Evolutionary conservation across 208 protist genomes (phyloP).

Genomic region (Leishmania martiniquensis): DNA sequence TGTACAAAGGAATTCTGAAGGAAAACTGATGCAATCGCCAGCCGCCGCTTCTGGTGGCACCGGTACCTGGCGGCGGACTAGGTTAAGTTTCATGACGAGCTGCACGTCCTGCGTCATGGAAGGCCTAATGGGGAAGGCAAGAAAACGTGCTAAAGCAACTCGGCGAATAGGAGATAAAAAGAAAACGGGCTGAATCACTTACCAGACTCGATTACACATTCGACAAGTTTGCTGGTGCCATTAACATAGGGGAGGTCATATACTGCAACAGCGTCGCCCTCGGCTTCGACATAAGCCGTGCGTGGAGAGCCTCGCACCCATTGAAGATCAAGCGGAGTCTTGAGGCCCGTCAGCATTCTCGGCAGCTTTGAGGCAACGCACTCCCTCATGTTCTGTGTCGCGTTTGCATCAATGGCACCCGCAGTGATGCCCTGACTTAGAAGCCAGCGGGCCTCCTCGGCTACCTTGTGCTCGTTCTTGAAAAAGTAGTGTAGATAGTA

Average conservation of each 20-base stretch:
- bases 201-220: neutral
- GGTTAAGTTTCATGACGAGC: no score
- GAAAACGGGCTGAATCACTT: no score
- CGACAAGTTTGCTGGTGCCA: neutral
- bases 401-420: neutral
- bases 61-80: no score
- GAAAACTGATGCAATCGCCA: no score
- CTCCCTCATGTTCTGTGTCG: neutral
- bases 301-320: neutral
- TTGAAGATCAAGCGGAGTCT: neutral
- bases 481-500: neutral
- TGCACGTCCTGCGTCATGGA: no score
- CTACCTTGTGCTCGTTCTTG: neutral
- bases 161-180: no score
- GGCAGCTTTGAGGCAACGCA: neutral
- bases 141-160: no score
- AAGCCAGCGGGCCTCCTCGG: neutral
- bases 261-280: slow-evolving; percentile 4
- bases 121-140: no score
- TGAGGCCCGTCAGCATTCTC: neutral
- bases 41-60: no score
- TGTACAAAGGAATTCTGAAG: no score
- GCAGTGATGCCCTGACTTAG: neutral
- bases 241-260: slow-evolving; percentile 1
- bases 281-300: neutral